Evolutionary conservation across 306 rosid species (phyloP).

Genomic region (Cyclanthera cordifolia): DNA sequence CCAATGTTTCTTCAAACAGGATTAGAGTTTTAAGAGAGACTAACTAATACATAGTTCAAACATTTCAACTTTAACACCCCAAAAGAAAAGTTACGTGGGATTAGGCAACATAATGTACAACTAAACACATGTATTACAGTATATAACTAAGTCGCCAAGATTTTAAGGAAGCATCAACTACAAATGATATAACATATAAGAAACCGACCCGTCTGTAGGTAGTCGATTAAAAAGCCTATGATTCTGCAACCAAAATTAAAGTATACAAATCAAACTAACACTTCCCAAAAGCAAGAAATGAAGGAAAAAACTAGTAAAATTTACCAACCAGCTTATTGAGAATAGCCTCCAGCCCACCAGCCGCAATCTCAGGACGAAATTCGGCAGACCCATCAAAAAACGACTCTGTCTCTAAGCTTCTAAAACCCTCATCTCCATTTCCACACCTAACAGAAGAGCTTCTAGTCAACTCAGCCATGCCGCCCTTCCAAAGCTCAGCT

Average conservation of each 20-base stretch:
- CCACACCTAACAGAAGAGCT: slow-evolving; percentile 25
- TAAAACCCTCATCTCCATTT: slow-evolving; percentile 27
- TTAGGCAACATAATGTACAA: too few relatives aligned
- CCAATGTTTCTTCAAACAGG: too few relatives aligned
- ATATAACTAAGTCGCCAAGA: not conserved
- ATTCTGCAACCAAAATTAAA: not conserved
- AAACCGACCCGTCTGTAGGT: not conserved
- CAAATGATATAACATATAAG: not conserved
- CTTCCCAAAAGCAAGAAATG: not conserved
- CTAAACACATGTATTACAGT: too few relatives aligned
- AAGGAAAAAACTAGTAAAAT: not conserved
- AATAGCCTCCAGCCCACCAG: slow-evolving; percentile 29
- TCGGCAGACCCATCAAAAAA: slow-evolving; percentile 27
- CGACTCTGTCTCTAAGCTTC: slow-evolving; percentile 48
- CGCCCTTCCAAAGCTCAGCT: slow-evolving; percentile 8
- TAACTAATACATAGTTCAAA: too few relatives aligned
- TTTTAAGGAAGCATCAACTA: not conserved
- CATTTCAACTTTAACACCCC: too few relatives aligned
- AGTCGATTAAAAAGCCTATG: not conserved
- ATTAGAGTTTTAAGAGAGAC: too few relatives aligned
- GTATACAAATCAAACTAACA: not conserved
- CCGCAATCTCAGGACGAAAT: slow-evolving; percentile 15
- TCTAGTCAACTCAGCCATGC: slow-evolving; percentile 27
- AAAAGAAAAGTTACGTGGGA: too few relatives aligned
- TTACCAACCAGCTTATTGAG: slow-evolving; percentile 59